Percentiles rank a stretch among this genome's conserved stretches.
These are phyloP conservation scores for Aspergillus taichungensis DNA, from an alignment of 495 filamentous ascomycete genomes.

Conservation along the genomic window DNA sequence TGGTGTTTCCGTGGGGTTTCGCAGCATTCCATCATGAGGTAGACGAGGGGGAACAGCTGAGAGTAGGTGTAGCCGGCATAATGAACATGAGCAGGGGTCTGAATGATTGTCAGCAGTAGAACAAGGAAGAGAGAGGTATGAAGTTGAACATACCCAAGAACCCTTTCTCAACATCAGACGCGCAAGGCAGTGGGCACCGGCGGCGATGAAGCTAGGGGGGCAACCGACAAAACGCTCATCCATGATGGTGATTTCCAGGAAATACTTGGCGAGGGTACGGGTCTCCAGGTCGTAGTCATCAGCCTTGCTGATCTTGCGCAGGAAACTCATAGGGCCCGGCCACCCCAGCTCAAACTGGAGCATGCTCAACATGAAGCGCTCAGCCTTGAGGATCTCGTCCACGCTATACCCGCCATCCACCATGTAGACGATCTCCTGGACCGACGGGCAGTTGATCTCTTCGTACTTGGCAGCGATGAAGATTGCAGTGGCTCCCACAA, in stretches of 20 bases:
- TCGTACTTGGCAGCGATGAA: constrained; percentile 97
- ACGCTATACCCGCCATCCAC: constrained; percentile 81
- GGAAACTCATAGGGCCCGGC: constrained; percentile 97
- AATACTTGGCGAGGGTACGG: constrained; percentile 94
- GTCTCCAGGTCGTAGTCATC: constrained; percentile 97
- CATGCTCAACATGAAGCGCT: constrained; percentile 96
- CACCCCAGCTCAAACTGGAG: constrained; percentile 90
- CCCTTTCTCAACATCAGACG: constrained; percentile 83
- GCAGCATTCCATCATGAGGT: constrained; percentile 77
- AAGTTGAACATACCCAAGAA: constrained; percentile 61
- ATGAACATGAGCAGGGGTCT: constrained; percentile 77
- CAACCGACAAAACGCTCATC: constrained; percentile 93
- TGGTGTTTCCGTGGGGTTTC: constrained; percentile 75
- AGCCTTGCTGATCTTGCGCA: constrained; percentile 93
- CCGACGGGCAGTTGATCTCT: constrained; percentile 92
- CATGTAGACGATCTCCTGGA: constrained; percentile 96
- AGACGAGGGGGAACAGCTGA: constrained; percentile 70
- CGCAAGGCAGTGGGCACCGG: constrained; percentile 90
- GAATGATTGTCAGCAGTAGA: constrained; percentile 20
- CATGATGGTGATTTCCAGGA: constrained; percentile 94
- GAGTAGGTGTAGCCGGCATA: constrained; percentile 86
- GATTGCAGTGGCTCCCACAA: constrained; percentile 92
- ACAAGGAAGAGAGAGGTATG: not conserved
- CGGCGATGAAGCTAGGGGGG: constrained; percentile 81
- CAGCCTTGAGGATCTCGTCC: constrained; percentile 94